Evolutionary conservation across 2,329 filamentous ascomycete species (phyloP), one percentile per base, ranked within the genome.

Genomic region (Sarocladium strictum): DNA sequence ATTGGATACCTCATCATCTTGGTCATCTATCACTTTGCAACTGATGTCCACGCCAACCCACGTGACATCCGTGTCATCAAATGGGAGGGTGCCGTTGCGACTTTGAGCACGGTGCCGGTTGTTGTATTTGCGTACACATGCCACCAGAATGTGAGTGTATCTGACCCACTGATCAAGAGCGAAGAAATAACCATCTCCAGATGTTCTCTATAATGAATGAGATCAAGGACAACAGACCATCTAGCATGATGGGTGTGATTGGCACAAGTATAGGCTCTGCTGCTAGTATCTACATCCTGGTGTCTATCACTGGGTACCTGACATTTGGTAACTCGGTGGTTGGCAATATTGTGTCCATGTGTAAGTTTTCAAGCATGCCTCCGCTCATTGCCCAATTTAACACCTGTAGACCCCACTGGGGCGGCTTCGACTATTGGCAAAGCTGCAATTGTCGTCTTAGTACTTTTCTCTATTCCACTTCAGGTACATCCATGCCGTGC

Each of bases 141-240:
- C 68, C 94, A 99, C 70, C 94, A 99, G 66, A 99, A 99, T 68
- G 90, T 94, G 73, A 60, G 83, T 66, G 29, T 5, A 3, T 12
- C 17, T 15, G 40, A 9, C 17, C 9, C 17, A 43, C 7, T 24
- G 17, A 24, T 7, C 11, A 43, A 23, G 40, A 29, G 40, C 4
- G n/a, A 24, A 55, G 53, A 63, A 54, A 69, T 74, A 57, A 72
- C 61, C 21, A 9, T 14, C 1, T 27, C 1, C 61, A 94, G 89
- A 99, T 99, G 94, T 99, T 99, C 69, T 96, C 93, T 11, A 96
- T 99, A 60, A 75, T 99, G 43, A 99, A 99, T 64, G 94, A 99
- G 72, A 90, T 99, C 61, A 80, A 83, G 56, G 86, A 96, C 66
- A 90, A 91, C 69, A 89, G 89, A 2, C 90, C 90, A 19, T 71